Evolutionary conservation across 257 asterid genomes (phyloP).

Genomic region (Solanum habrochaites): DNA sequence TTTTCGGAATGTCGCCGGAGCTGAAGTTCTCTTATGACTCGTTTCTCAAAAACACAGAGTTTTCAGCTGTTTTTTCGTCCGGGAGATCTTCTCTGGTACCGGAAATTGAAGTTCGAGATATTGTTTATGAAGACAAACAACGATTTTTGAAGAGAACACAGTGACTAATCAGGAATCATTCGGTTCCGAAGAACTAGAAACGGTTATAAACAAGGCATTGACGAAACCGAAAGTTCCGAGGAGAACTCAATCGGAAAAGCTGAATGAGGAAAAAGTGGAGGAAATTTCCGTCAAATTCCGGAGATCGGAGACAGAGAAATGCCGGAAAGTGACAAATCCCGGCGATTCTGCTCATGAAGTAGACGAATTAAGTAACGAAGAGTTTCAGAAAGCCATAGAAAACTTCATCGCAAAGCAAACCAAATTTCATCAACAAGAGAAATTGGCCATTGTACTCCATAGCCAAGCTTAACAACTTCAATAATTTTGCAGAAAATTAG

Average conservation of each 20-base stretch:
- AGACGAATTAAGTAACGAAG: slow-evolving; percentile 61
- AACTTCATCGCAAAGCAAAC: slow-evolving; percentile 69
- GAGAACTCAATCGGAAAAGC: slow-evolving; percentile 19
- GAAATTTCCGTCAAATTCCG: slow-evolving; percentile 16
- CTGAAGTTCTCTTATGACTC: slow-evolving; percentile 1
- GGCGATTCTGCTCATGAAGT: slow-evolving; percentile 18
- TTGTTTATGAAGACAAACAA: slow-evolving; percentile 39
- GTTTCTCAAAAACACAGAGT: slow-evolving; percentile 3
- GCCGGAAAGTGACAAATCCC: slow-evolving; percentile 18
- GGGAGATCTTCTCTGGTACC: not conserved
- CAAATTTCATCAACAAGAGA: slow-evolving; percentile 55
- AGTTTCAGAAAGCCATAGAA: slow-evolving; percentile 58
- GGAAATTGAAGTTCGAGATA: slow-evolving; percentile 11
- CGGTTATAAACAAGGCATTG: not conserved
- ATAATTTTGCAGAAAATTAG: not conserved
- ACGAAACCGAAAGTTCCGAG: not conserved
- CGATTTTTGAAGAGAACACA: slow-evolving; percentile 12
- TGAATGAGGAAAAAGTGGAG: not conserved
- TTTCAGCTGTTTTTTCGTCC: not conserved
- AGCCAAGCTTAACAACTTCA: not conserved
- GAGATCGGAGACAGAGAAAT: slow-evolving; percentile 41
- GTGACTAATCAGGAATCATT: not conserved
- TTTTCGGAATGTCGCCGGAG: not conserved
- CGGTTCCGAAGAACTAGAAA: not conserved
- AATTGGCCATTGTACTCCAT: slow-evolving; percentile 43